A percentile compares a stretch with the other conserved stretches of the same genome.
Evolutionary conservation across 1,139 yeast species (phyloP).

Genomic region (Chernovozyma sophiae-reginae): DNA sequence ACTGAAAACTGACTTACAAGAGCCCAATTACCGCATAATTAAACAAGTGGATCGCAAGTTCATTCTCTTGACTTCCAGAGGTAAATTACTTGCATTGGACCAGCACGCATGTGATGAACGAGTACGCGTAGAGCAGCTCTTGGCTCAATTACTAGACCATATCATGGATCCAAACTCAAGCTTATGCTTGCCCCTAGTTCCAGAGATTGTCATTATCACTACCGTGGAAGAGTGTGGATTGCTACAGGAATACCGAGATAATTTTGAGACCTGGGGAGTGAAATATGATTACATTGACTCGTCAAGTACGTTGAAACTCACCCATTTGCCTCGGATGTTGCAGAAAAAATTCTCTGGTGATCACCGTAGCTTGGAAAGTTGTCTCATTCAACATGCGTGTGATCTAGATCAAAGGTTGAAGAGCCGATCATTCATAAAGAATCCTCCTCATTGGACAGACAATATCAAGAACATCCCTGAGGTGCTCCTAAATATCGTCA

Average conservation of each 20-base stretch:
- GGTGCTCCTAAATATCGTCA: constrained; percentile 45
- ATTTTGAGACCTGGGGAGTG: constrained; percentile 36
- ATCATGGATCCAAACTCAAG: background rate
- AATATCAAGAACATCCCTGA: constrained; percentile 38
- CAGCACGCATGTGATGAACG: constrained; percentile 84
- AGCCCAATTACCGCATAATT: constrained; percentile 16
- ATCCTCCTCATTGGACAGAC: constrained; percentile 1
- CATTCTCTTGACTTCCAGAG: constrained; percentile 30
- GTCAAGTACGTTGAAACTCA: constrained; percentile 5
- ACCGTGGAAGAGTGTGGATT: background rate
- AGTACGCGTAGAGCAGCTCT: constrained; percentile 47
- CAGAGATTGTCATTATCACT: background rate
- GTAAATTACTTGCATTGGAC: constrained; percentile 45
- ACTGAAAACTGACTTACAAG: background rate
- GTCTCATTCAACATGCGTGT: background rate
- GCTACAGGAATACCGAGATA: constrained; percentile 13
- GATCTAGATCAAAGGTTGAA: background rate
- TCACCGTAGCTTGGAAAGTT: background rate
- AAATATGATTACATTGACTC: constrained; percentile 14
- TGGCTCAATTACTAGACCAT: constrained; percentile 12
- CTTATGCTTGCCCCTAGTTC: background rate
- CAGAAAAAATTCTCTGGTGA: too few relatives aligned
- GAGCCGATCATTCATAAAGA: background rate
- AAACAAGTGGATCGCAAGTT: constrained; percentile 60
- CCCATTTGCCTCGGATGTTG: constrained; percentile 38